Base-by-base conservation (phyloP, 2,329 filamentous ascomycete genomes). In the Aspergillus quadrilineatus region DNA sequence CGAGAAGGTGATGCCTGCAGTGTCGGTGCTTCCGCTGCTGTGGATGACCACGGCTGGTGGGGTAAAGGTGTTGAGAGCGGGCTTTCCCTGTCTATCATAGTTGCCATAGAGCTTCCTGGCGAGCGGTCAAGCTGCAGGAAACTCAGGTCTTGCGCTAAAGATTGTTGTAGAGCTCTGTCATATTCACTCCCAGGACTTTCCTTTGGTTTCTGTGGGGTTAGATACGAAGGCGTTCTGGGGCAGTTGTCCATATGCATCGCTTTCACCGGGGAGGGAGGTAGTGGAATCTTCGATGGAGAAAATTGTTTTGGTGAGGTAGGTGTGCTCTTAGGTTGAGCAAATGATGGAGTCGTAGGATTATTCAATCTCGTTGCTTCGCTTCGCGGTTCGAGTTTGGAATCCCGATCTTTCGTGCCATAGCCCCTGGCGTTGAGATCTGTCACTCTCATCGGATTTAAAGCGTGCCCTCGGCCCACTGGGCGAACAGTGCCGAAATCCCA, bases 401-500 rank as follows among this genome's bases (percentile, higher is more conserved):
- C 70, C 61, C 68, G 67, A 15, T 72, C 69, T 28, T 64, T 61
- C 17, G 63, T 55, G 17, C 66, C 66, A 10, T 84, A 78, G 34
- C 84, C 81, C 56, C 92, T 83, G 15, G 89, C 85, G 70, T 96
- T 96, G 15, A 89, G 87, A 10, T 88, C 88, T 32, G 89, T 88
- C 58, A 92, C 90, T 63, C 90, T 92, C 86, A 96, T 85, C 0
- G 86, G 80, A 63, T 88, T 82, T 48, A 90, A 77, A 3, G 87
- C 87, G 45, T 84, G 69, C 30, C 81, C 82, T 59, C 86, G 85
- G 53, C 87, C 85, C n/a, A 88, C 86, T 5, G 95, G 87, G 55
- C 92, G 84, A 51, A 99, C 90, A 0, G 94, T 99, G 43, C 94
- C 94, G 78, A 99, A 99, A 73, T 99, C 94, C 94, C 94, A 99